Evolutionary conservation across 2,329 filamentous ascomycete genomes (phyloP).

Genomic region (Venturia carpophila): DNA sequence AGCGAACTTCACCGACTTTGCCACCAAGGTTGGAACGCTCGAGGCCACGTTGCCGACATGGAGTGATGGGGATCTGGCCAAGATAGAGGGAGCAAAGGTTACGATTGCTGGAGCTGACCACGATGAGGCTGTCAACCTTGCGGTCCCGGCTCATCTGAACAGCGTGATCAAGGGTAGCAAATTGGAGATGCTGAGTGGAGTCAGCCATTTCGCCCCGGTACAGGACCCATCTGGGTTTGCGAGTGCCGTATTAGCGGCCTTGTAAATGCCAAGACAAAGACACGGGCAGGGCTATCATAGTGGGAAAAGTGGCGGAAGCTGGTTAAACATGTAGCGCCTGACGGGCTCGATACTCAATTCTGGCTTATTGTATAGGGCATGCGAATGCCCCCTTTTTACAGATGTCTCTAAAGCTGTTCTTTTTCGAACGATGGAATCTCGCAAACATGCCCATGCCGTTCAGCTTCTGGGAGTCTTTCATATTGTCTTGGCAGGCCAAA

Average conservation of each 20-base stretch:
- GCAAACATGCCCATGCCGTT: too few relatives aligned
- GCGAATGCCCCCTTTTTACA: too few relatives aligned
- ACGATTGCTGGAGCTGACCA: conserved; percentile 27
- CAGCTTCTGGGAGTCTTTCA: too few relatives aligned
- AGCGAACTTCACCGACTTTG: conserved; percentile 34
- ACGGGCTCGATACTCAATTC: too few relatives aligned
- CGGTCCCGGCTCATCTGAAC: conserved; percentile 31
- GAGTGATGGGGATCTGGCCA: conserved; percentile 23
- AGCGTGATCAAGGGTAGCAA: conserved; percentile 33
- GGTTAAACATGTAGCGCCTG: too few relatives aligned
- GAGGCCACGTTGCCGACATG: conserved; percentile 32
- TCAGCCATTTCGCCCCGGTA: conserved; percentile 39
- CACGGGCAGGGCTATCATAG: too few relatives aligned
- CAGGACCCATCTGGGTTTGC: conserved; percentile 31
- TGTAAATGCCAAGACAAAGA: too few relatives aligned
- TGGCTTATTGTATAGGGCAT: too few relatives aligned
- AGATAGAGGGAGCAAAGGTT: conserved; percentile 26
- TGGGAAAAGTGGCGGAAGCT: too few relatives aligned
- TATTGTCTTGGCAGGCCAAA: too few relatives aligned
- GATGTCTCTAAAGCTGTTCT: too few relatives aligned
- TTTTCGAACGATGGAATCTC: too few relatives aligned
- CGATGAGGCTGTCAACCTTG: conserved; percentile 36
- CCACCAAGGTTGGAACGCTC: conserved; percentile 31
- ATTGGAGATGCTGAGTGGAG: conserved; percentile 30
- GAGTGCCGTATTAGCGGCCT: conserved; percentile 19